Conservation (phyloP, 176 grass and related monocot species). For the Thinopyrum elongatum region DNA sequence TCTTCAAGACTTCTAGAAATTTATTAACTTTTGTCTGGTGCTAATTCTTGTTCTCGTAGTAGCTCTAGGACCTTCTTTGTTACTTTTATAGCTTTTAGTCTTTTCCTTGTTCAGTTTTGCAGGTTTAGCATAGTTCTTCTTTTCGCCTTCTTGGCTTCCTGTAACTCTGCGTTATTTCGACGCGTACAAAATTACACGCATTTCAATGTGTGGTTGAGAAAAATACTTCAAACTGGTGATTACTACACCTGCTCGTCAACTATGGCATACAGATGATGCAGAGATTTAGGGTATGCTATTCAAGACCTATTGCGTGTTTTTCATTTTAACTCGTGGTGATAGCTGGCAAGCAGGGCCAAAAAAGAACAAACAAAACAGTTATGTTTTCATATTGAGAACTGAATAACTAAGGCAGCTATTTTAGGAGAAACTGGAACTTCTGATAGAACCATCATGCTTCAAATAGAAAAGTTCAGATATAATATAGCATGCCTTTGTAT, state of each 20-base stretch:
- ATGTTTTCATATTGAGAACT: background rate
- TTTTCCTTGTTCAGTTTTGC: background rate
- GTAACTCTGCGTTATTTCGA: background rate
- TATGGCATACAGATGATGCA: constrained; percentile 6
- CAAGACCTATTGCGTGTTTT: background rate
- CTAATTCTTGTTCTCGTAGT: background rate
- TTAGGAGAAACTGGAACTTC: background rate
- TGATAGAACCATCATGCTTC: background rate
- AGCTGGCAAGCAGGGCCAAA: background rate
- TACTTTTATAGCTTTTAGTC: background rate
- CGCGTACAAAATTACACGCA: background rate
- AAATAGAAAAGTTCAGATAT: constrained; percentile 19
- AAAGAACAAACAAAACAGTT: background rate
- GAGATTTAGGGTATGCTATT: constrained; percentile 7
- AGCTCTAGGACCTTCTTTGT: background rate
- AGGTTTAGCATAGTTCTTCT: background rate
- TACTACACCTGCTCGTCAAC: background rate
- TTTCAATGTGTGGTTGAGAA: background rate
- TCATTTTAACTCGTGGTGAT: background rate
- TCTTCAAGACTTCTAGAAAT: constrained; percentile 4
- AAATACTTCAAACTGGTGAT: background rate
- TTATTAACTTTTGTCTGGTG: background rate
- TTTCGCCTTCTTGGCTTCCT: background rate
- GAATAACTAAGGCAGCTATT: constrained; percentile 2
- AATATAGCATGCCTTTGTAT: constrained; percentile 69